Percentiles rank a stretch among this genome's conserved stretches.
Evolutionary conservation across 345 rosid genomes (phyloP).

Genomic region (Rhodamnia rubescens): DNA sequence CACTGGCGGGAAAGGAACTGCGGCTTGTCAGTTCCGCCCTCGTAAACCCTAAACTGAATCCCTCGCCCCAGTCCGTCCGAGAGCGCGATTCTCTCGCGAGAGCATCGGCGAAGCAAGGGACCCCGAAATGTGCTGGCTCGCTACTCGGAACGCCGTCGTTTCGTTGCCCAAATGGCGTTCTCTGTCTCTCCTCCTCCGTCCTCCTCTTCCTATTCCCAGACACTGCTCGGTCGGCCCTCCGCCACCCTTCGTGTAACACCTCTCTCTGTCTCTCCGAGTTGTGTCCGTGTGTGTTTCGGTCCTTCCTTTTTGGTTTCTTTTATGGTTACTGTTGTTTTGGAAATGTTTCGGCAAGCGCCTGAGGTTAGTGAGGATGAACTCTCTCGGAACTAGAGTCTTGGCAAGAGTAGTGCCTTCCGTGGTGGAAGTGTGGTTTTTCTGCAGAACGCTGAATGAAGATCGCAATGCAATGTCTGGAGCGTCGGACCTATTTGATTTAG

Average conservation of each 20-base stretch:
- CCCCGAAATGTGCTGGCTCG: slow-evolving; percentile 49
- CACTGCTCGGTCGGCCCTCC: slow-evolving; percentile 27
- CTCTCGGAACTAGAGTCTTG: not conserved
- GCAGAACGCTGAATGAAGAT: not conserved
- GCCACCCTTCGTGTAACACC: slow-evolving; percentile 29
- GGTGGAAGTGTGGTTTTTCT: not conserved
- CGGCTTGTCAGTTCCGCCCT: not conserved
- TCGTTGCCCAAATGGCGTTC: slow-evolving; percentile 56
- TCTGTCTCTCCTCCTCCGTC: slow-evolving; percentile 35
- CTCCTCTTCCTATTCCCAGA: slow-evolving; percentile 18
- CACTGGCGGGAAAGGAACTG: not conserved
- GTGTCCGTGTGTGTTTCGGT: not conserved
- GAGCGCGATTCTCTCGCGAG: not conserved
- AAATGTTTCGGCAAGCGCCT: not conserved
- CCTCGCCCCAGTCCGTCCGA: not conserved
- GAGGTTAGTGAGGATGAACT: not conserved
- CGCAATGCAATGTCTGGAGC: not conserved
- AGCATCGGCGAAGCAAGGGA: not conserved
- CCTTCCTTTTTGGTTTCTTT: not conserved
- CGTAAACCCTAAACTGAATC: not conserved
- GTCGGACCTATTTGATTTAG: not conserved
- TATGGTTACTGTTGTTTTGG: not conserved
- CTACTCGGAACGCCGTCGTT: slow-evolving; percentile 51
- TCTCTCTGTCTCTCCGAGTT: not conserved
- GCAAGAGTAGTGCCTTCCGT: not conserved